Conservation (phyloP, 2,329 filamentous ascomycete genomes). For the Curvularia hawaiiensis region DNA sequence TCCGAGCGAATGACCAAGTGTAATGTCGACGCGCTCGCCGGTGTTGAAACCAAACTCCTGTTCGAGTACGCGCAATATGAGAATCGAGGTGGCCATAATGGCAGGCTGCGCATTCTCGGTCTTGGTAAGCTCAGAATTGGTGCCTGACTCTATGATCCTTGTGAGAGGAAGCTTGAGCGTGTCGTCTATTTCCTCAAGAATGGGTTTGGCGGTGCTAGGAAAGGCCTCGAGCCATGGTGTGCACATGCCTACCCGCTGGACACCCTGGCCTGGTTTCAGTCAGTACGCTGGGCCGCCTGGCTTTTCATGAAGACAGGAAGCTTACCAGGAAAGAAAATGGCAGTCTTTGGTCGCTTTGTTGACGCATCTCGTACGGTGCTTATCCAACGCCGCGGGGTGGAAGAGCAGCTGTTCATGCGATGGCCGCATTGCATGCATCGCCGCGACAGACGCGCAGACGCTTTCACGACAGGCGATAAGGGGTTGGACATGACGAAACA, state of each 20-base stretch:
- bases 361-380: conserved; percentile 29
- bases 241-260: conserved; percentile 88
- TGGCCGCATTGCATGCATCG: conserved; percentile 29
- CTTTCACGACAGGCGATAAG: conserved; percentile 15
- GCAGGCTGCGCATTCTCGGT: conserved; percentile 92
- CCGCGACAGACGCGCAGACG: conserved; percentile 19
- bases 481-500: conserved; percentile 26
- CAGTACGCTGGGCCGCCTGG: conserved; percentile 10
- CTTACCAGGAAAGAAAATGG: conserved; percentile 49
- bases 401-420: conserved; percentile 11
- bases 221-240: conserved; percentile 86
- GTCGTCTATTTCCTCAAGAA: conserved; percentile 85
- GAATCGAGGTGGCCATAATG: conserved; percentile 92
- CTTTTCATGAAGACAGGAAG: neutral
- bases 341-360: conserved; percentile 43
- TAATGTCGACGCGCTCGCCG: conserved; percentile 74
- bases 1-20: conserved; percentile 87
- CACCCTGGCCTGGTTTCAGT: conserved; percentile 72
- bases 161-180: conserved; percentile 77
- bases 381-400: conserved; percentile 33
- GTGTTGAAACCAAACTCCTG: conserved; percentile 80
- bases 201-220: conserved; percentile 73
- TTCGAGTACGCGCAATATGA: conserved; percentile 87
- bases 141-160: conserved; percentile 77
- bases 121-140: conserved; percentile 75